These are phyloP conservation scores for Saturnispora mendoncae DNA, from an alignment of 805 yeast genomes.

Conservation along the genomic window DNA sequence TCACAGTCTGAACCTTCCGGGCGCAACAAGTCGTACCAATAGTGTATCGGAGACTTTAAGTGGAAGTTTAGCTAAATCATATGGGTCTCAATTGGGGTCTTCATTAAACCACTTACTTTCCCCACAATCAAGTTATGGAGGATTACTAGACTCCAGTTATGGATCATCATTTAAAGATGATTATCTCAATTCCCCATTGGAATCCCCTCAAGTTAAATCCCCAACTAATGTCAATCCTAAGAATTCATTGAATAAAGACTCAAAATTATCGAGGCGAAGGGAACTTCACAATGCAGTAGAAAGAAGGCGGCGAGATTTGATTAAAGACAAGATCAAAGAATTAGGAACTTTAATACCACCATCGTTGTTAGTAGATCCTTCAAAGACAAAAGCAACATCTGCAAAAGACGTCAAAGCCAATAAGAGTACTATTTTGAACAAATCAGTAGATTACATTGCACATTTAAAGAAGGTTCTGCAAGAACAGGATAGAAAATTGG, in stretches of 20 bases:
- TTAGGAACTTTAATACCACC: constrained; percentile 78
- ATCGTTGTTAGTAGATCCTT: constrained; percentile 40
- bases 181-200: constrained; percentile 28
- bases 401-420: constrained; percentile 66
- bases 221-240: constrained; percentile 30
- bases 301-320: constrained; percentile 81
- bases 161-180: constrained; percentile 28
- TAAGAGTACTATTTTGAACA: constrained; percentile 67
- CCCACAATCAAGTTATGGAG: constrained; percentile 29
- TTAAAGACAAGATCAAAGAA: constrained; percentile 81
- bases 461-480: constrained; percentile 54
- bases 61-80: constrained; percentile 18
- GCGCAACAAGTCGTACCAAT: constrained; percentile 1
- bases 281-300: constrained; percentile 95
- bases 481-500: constrained; percentile 43
- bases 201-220: constrained; percentile 29
- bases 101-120: constrained; percentile 27
- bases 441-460: constrained; percentile 71
- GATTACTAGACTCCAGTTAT: constrained; percentile 29
- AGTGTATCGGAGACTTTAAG: constrained; percentile 5
- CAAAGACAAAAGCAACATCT: constrained; percentile 23
- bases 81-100: constrained; percentile 26
- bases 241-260: constrained; percentile 45
- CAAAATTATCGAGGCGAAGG: constrained; percentile 65
- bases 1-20: constrained; percentile 3